Base-by-base conservation (phyloP, 164 flowering plant species). In the Liriodendron chinense region DNA sequence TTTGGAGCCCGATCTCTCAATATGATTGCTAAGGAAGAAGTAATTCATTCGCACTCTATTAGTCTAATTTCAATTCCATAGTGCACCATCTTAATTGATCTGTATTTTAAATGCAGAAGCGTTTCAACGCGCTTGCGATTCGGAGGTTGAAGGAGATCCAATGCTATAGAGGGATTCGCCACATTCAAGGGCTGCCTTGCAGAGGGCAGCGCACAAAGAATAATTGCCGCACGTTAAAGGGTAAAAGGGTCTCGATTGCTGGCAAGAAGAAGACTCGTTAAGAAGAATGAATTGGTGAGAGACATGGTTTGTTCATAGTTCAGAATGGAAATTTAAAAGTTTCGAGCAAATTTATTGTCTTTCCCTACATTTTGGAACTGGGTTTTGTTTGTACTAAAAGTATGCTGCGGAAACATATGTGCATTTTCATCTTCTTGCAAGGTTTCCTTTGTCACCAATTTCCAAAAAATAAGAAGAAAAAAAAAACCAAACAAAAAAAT, bases 151-250 rank as follows among this genome's bases (percentile, higher is more conserved):
- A 89, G 86, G 98, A 96, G 78, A 92, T 96, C 71, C 95, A 90
- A 76, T 92, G 98, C 83, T 94, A 96, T 76, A 79, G 99, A 82
- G 99, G 99, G 18, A 70, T 86, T 1, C 75, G 98, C 76, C 99
- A 96, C 71, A 87, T 89, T 71, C 87, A 86, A 73, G 97, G 99
- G 18, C 80, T 96, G 85, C 99, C 99, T 1, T 92, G 98, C 78
- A 83, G 98, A 71, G 99, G 99, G 64, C 99, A 96, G 82, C 86
- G 90, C 10, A 95, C 99, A 1, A 92, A 90, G 91, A 96, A 91
- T 82, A 96, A 96, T 69, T 89, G 95, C 84, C 71, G 98, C 75
- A 96, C 97, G 20, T 81, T 93, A 86, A 96, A 96, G 88, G 98
- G 99, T 34, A 96, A 93, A 90, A 84, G 83, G 63, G 89, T 91